Evolutionary conservation across 768 basidiomycete genomes (phyloP).

Genomic region (Flagelloscypha sp.): DNA sequence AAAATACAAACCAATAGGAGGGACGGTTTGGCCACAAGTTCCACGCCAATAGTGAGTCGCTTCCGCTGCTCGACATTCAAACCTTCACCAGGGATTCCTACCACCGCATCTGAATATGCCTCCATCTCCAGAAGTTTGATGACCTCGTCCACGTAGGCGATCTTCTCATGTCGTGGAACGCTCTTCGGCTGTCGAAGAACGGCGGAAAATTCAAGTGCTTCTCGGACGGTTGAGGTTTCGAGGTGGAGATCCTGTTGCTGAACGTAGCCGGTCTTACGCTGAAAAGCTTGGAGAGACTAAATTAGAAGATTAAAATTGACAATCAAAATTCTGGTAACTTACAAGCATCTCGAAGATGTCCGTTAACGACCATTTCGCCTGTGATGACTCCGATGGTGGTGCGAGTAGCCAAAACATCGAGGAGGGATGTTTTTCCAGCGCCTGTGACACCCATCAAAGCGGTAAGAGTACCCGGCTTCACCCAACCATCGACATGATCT

Average conservation of each 20-base stretch:
- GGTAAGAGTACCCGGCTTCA: conserved; percentile 41
- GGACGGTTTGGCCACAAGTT: conserved; percentile 44
- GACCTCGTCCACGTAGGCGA: conserved; percentile 38
- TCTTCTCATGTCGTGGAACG: conserved; percentile 32
- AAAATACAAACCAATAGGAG: no score
- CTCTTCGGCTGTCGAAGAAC: conserved; percentile 35
- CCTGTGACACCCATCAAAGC: conserved; percentile 33
- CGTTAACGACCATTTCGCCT: conserved; percentile 37
- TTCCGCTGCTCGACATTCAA: conserved; percentile 37
- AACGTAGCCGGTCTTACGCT: conserved; percentile 38
- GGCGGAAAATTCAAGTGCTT: conserved; percentile 38
- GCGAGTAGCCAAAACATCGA: conserved; percentile 36
- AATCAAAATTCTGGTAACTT: no score
- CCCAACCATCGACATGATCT: conserved; percentile 39
- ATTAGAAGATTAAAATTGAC: no score
- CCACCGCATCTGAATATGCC: conserved; percentile 39
- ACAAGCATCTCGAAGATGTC: conserved; percentile 21
- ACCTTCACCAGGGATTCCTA: conserved; percentile 26
- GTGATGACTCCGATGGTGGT: conserved; percentile 40
- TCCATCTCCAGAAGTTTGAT: conserved; percentile 40
- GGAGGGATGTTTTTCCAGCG: conserved; percentile 30
- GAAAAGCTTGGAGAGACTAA: no score
- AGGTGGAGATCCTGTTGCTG: conserved; percentile 43
- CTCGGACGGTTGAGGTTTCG: conserved; percentile 40
- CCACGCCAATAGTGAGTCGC: conserved; percentile 46